Evolutionary conservation across 169 alveolate species (phyloP), one percentile per base, ranked within the genome.

Genomic region (Hammondia hammondi): DNA sequence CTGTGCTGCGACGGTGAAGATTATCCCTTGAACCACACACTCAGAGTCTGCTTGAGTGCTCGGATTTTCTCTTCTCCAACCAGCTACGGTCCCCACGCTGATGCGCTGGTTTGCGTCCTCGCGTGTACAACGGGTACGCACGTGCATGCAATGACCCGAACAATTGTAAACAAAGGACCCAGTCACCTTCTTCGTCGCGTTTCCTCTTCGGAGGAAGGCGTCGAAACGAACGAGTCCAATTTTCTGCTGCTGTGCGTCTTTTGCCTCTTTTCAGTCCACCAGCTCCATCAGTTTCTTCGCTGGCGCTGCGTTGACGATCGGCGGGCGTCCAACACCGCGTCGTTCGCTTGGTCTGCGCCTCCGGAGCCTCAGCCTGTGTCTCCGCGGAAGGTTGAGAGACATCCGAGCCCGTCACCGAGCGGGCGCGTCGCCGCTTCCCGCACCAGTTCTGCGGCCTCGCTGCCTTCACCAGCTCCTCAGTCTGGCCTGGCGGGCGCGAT

Each of bases 261-360:
- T 77, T 17, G 27, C 56, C 19, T 32, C 32, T n/a, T 4, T 32
- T 12, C 90, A 82, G 90, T 9, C 4, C 70, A 48, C 45, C 90
- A 82, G 35, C 90, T 82, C 2, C 90, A 9, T 19, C 90, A 82
- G 70, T 82, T 82, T 45, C 90, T 82, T 45, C 57, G 90, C 29
- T 45, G 90, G 90, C 90, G 90, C 35, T 5, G 7, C 72, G 43
- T 39, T 4, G 90, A 82, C 35, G 90, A 82, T 43, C 57, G 70
- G 24, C 43, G 43, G 9, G 90, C 90, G 37, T 14, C 90, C 32
- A 70, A 82, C 70, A 29, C 90, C 43, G 87, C 32, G 43, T 77
- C 87, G 0, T 77, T 77, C 87, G 24, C 87, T 14, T 4, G 27
- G 84, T 52, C 61, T 52, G 61, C 10, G 77, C 77, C 77, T 17